Evolutionary conservation across 2,329 filamentous ascomycete species (phyloP).

Genomic region (Cladosporium sphaerospermum): DNA sequence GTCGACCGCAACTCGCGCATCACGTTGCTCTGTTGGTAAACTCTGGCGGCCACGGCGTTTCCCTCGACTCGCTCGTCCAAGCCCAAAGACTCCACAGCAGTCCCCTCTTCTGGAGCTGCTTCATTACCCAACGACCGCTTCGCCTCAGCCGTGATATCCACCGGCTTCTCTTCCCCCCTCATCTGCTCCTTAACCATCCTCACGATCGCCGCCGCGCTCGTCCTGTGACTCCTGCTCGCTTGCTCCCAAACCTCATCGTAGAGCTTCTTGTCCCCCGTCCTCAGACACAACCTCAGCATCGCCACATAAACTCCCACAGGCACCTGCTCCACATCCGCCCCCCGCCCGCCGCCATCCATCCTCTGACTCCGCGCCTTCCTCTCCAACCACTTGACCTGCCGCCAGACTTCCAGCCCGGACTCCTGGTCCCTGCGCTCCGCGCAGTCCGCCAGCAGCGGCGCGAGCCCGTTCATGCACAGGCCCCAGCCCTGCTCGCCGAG

Average conservation of each 20-base stretch:
- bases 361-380: constrained; percentile 4
- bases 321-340: constrained; percentile 12
- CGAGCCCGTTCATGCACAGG: constrained; percentile 35
- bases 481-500: constrained; percentile 43
- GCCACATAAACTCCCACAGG: constrained; percentile 15
- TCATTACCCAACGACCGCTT: neutral
- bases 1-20: constrained; percentile 1
- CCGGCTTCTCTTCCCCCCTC: neutral
- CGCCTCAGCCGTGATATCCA: neutral
- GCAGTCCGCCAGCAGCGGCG: constrained; percentile 37
- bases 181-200: constrained; percentile 13
- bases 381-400: constrained; percentile 31
- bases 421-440: constrained; percentile 33
- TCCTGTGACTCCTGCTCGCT: constrained; percentile 11
- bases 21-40: constrained; percentile 1
- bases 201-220: neutral
- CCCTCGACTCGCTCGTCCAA: neutral
- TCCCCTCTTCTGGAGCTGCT: neutral
- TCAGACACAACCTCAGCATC: constrained; percentile 18
- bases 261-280: constrained; percentile 9
- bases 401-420: constrained; percentile 36
- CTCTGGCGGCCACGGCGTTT: neutral
- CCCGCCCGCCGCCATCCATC: neutral
- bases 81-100: neutral
- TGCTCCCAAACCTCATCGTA: constrained; percentile 16